Evolutionary conservation across 2,329 filamentous ascomycete genomes (phyloP).

Genomic region (Verticillium klebahnii): DNA sequence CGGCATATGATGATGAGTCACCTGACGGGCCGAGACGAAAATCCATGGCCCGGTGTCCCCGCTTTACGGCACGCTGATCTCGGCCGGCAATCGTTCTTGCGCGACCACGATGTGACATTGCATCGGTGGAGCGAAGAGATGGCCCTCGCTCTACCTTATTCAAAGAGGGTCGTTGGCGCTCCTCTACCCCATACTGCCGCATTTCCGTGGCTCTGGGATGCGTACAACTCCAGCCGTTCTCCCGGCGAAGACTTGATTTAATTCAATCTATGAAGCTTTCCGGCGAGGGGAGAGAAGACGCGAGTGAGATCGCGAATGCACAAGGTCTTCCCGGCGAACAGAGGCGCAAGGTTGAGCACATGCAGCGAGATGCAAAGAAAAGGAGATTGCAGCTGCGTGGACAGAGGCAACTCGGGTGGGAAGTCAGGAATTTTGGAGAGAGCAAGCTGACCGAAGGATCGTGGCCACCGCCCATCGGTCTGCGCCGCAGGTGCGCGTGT

Average conservation of each 20-base stretch:
- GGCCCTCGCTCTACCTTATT: neutral
- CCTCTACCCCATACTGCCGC: neutral
- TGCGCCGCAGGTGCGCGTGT: neutral
- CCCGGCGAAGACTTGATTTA: neutral
- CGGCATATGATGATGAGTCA: conserved; percentile 14
- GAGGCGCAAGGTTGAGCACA: neutral
- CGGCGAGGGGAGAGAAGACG: neutral
- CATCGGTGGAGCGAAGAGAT: neutral
- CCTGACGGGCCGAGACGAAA: neutral
- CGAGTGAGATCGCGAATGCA: neutral
- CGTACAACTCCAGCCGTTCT: neutral
- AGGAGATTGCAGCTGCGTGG: neutral
- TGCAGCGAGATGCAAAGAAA: neutral
- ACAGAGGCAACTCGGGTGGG: neutral
- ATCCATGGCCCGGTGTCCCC: neutral
- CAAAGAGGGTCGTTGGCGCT: neutral
- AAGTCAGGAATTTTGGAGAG: neutral
- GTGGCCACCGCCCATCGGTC: neutral
- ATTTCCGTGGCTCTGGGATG: neutral
- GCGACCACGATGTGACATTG: neutral
- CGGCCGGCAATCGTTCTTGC: neutral
- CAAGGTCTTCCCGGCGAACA: neutral
- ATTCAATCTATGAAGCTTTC: neutral
- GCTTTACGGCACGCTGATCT: neutral
- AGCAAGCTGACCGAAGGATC: neutral